phyloP scores from a whole-genome alignment of 306 rosid genomes.

The Delonix regia region DNA sequence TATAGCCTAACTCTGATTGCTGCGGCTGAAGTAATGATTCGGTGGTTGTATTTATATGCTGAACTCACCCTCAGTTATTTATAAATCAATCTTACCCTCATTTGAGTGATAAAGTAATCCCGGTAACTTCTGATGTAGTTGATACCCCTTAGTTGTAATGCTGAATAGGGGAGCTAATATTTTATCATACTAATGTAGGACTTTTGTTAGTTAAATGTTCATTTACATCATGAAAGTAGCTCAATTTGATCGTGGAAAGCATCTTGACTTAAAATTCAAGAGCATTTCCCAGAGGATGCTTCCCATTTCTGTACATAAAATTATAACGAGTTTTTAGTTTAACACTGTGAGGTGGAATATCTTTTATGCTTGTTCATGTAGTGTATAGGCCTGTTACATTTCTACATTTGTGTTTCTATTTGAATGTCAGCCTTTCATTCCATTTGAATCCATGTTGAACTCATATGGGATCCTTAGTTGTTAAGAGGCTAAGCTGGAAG shows the following conservation, averaged over 20 bases:
- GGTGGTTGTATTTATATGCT: no score
- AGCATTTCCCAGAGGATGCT: not conserved
- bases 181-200: not conserved
- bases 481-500: not conserved
- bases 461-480: not conserved
- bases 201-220: not conserved
- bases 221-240: not conserved
- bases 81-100: not conserved
- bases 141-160: not conserved
- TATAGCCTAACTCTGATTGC: not conserved
- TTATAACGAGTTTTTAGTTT: no score
- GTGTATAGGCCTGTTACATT: not conserved
- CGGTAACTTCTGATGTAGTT: not conserved
- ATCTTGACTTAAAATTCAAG: not conserved
- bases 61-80: not conserved
- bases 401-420: not conserved
- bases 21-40: not conserved
- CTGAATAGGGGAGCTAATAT: slow-evolving; percentile 9
- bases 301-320: no score
- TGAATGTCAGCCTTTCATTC: not conserved
- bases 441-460: not conserved
- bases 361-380: not conserved
- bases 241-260: not conserved
- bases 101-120: not conserved
- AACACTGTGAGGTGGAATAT: no score